These are phyloP conservation scores for Aspergillus hiratsukae DNA, from an alignment of 2,329 filamentous ascomycete species.

Conservation along the genomic window DNA sequence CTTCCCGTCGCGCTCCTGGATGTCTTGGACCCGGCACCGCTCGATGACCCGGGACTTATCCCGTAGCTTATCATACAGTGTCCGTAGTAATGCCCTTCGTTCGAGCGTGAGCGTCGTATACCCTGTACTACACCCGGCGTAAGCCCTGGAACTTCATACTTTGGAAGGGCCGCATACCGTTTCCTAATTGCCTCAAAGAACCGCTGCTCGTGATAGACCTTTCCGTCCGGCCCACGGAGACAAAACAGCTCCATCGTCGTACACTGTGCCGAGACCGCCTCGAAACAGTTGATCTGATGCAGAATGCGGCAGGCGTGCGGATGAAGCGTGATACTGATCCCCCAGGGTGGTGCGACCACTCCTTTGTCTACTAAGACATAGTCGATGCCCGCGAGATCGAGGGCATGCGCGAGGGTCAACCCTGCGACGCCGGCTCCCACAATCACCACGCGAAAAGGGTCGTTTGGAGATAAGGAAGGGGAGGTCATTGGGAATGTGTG, in stretches of 20 bases:
- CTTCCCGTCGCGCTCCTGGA: not conserved
- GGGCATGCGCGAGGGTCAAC: slow-evolving; percentile 16
- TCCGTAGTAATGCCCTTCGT: not conserved
- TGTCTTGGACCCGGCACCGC: slow-evolving; percentile 1
- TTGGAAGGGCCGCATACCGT: not conserved
- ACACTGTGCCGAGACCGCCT: slow-evolving; percentile 1
- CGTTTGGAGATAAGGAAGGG: not conserved
- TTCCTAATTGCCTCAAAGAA: not conserved
- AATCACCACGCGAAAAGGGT: not conserved
- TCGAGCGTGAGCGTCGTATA: slow-evolving; percentile 1
- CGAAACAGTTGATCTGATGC: slow-evolving; percentile 3
- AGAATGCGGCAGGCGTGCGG: slow-evolving; percentile 1
- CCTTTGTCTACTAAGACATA: slow-evolving; percentile 8
- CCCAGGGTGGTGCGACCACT: not conserved
- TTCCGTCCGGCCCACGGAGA: not conserved
- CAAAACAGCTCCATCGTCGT: slow-evolving; percentile 1
- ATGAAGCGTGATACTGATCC: slow-evolving; percentile 1
- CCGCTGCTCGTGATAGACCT: not conserved
- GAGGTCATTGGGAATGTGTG: not conserved
- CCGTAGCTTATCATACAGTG: not conserved
- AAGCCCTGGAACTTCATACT: not conserved
- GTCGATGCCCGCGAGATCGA: slow-evolving; percentile 12
- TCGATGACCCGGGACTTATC: slow-evolving; percentile 3
- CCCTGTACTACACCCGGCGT: not conserved
- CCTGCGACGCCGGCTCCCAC: slow-evolving; percentile 3